Conservation (phyloP, 2,329 filamentous ascomycete genomes). For the Cercospora sp. region DNA sequence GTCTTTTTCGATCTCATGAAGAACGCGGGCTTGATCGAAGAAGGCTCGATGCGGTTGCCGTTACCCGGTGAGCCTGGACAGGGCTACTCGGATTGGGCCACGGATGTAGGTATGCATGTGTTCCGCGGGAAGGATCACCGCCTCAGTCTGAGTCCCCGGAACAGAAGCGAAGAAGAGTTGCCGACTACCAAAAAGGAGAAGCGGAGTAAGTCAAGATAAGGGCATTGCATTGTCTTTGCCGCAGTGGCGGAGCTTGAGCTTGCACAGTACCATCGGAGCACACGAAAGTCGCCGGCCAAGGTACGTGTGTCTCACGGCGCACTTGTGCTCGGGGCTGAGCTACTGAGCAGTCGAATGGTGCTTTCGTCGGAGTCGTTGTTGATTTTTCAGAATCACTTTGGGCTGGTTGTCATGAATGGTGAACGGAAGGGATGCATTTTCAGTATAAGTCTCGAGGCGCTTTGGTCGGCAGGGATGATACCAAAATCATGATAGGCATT, state of each 20-base stretch:
- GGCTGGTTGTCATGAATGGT: not conserved
- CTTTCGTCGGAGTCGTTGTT: not conserved
- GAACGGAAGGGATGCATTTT: not conserved
- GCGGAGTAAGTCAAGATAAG: constrained; percentile 24
- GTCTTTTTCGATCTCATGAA: constrained; percentile 65
- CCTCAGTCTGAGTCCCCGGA: constrained; percentile 35
- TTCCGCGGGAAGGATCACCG: constrained; percentile 37
- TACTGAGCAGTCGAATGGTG: not conserved
- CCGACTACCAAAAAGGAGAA: constrained; percentile 20
- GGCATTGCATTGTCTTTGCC: not conserved
- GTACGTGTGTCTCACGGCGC: not conserved
- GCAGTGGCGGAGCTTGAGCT: not conserved
- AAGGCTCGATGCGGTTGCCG: constrained; percentile 33
- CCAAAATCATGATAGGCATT: not conserved
- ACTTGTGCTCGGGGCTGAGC: not conserved
- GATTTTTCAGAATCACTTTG: not conserved
- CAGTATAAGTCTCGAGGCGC: not conserved
- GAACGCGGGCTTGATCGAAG: constrained; percentile 36
- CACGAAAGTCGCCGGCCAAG: not conserved
- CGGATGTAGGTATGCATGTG: constrained; percentile 39
- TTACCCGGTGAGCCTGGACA: constrained; percentile 38
- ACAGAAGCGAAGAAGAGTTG: constrained; percentile 34
- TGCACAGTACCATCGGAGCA: not conserved
- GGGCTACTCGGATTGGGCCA: constrained; percentile 41
- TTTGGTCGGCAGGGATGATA: not conserved